A percentile compares a stretch with the other conserved stretches of the same genome.
These are phyloP conservation scores for Pythium aquatile DNA, from an alignment of 352 stramenopile genomes.

Conservation along the genomic window DNA sequence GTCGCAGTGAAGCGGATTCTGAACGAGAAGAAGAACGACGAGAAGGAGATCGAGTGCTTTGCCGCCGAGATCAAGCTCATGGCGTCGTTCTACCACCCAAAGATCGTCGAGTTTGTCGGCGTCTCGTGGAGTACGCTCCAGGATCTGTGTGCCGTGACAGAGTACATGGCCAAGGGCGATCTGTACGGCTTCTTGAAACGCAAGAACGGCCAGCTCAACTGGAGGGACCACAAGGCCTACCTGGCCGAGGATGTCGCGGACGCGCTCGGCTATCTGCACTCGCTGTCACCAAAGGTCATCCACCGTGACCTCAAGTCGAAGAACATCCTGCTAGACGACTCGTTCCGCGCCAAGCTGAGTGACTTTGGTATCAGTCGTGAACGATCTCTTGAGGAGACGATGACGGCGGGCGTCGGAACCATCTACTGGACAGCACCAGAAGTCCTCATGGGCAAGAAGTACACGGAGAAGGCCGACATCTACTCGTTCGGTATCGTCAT, in stretches of 20 bases:
- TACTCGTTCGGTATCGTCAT: conserved; percentile 85
- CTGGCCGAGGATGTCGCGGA: conserved; percentile 71
- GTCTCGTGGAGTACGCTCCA: conserved; percentile 72
- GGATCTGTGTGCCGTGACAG: conserved; percentile 71
- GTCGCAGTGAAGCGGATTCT: conserved; percentile 83
- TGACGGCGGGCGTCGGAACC: conserved; percentile 78
- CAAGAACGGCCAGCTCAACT: conserved; percentile 65
- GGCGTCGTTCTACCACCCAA: conserved; percentile 73
- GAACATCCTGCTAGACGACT: conserved; percentile 65
- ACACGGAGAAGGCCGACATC: conserved; percentile 83
- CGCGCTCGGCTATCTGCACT: conserved; percentile 72
- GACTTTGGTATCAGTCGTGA: conserved; percentile 81
- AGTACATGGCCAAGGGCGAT: conserved; percentile 83
- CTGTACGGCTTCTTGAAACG: conserved; percentile 73
- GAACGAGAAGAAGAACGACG: conserved; percentile 78
- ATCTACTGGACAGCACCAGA: conserved; percentile 85
- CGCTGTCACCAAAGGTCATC: conserved; percentile 64
- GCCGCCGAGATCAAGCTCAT: conserved; percentile 86
- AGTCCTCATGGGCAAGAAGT: conserved; percentile 81
- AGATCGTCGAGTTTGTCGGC: conserved; percentile 82
- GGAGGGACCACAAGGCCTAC: conserved; percentile 72
- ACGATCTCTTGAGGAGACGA: conserved; percentile 75
- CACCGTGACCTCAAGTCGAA: conserved; percentile 80
- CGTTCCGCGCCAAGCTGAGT: conserved; percentile 67
- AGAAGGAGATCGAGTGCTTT: conserved; percentile 85